A percentile compares a stretch with the other conserved stretches of the same genome.
Evolutionary conservation across 495 filamentous ascomycete genomes (phyloP).

Genomic region (Trichoderma orchidacearum): DNA sequence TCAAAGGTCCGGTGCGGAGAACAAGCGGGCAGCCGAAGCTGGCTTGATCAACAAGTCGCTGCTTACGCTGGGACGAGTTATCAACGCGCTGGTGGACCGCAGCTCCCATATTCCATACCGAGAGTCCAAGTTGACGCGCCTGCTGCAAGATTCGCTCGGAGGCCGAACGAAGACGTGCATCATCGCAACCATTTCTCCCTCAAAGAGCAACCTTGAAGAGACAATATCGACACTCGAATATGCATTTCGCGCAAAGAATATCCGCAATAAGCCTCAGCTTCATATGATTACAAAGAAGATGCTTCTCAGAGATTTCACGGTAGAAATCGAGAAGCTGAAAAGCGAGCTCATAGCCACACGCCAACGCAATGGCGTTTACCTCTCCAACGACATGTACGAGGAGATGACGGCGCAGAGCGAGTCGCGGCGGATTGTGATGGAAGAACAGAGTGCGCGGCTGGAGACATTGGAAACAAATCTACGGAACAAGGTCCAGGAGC

Average conservation of each 20-base stretch:
- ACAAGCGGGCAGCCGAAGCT: slow-evolving; percentile 90
- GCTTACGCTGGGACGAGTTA: slow-evolving; percentile 87
- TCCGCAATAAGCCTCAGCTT: slow-evolving; percentile 92
- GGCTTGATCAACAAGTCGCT: slow-evolving; percentile 97
- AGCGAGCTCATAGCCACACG: slow-evolving; percentile 85
- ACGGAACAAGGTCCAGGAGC: slow-evolving; percentile 80
- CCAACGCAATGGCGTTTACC: slow-evolving; percentile 88
- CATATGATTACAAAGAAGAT: slow-evolving; percentile 90
- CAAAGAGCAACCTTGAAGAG: slow-evolving; percentile 89
- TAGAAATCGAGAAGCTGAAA: slow-evolving; percentile 90
- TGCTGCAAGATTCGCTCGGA: slow-evolving; percentile 92
- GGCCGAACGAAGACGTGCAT: slow-evolving; percentile 96
- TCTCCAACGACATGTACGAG: slow-evolving; percentile 72
- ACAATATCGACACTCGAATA: slow-evolving; percentile 97
- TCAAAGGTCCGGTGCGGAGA: slow-evolving; percentile 89
- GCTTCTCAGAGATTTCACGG: slow-evolving; percentile 73
- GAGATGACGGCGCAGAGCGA: slow-evolving; percentile 83
- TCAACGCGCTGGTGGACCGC: slow-evolving; percentile 92
- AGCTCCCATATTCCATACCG: slow-evolving; percentile 87
- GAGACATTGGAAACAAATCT: slow-evolving; percentile 84
- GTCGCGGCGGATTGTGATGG: slow-evolving; percentile 78
- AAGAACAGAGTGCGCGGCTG: slow-evolving; percentile 84
- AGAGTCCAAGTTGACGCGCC: slow-evolving; percentile 88
- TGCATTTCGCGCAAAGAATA: slow-evolving; percentile 94
- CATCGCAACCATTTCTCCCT: slow-evolving; percentile 90